Percentiles rank a stretch among this genome's conserved stretches.
phyloP scores from a whole-genome alignment of 805 yeast species.

The Ogataea paraovalis region DNA sequence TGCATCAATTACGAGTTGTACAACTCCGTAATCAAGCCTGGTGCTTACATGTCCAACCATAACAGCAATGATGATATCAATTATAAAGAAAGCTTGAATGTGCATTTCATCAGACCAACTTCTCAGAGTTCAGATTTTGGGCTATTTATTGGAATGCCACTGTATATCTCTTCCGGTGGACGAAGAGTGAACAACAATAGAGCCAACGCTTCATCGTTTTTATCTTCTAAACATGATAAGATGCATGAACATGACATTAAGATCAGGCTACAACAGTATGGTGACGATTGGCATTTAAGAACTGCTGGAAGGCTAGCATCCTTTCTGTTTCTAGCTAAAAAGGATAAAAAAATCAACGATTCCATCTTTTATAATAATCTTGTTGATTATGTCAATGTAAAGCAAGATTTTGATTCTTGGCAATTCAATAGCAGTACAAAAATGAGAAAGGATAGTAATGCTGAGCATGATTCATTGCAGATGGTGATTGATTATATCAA shows the following conservation, averaged over 20 bases:
- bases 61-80: slow-evolving; percentile 27
- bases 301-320: slow-evolving; percentile 61
- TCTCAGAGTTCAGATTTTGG: slow-evolving; percentile 25
- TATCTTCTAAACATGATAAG: slow-evolving; percentile 14
- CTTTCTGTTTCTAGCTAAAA: slow-evolving; percentile 52
- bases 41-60: slow-evolving; percentile 12
- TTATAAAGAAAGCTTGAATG: slow-evolving; percentile 24
- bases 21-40: slow-evolving; percentile 20
- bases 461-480: slow-evolving; percentile 25
- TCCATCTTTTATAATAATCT: slow-evolving; percentile 71
- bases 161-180: slow-evolving; percentile 20
- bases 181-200: slow-evolving; percentile 7
- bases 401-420: slow-evolving; percentile 84
- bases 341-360: slow-evolving; percentile 29
- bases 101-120: slow-evolving; percentile 25
- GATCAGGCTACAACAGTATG: slow-evolving; percentile 56
- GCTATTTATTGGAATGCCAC: slow-evolving; percentile 22
- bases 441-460: neutral
- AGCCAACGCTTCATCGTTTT: neutral
- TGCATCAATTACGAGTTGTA: slow-evolving; percentile 36
- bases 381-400: slow-evolving; percentile 74
- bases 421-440: slow-evolving; percentile 38
- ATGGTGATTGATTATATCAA: slow-evolving; percentile 46
- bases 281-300: slow-evolving; percentile 76
- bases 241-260: slow-evolving; percentile 28